Conservation (phyloP, 2,329 filamentous ascomycete genomes). For the Claviceps citrina region DNA sequence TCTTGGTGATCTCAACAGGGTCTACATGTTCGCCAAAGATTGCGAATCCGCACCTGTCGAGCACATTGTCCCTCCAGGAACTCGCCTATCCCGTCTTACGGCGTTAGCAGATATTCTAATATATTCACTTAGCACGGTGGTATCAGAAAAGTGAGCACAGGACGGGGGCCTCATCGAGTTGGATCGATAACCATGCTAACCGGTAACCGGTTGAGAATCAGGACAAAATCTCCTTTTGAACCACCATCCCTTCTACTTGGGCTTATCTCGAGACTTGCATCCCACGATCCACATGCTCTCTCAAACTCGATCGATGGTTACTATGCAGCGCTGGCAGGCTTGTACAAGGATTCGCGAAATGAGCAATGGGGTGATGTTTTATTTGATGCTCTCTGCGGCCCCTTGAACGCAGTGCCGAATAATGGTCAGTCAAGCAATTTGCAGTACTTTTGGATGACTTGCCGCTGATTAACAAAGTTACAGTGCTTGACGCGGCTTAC, state of each 20-base stretch:
- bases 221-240: neutral
- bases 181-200: neutral
- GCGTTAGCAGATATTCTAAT: conserved; percentile 24
- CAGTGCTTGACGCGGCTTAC: conserved; percentile 14
- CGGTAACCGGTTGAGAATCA: neutral
- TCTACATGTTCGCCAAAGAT: conserved; percentile 31
- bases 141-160: conserved; percentile 13
- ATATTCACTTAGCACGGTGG: conserved; percentile 15
- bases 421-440: conserved; percentile 9
- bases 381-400: conserved; percentile 15
- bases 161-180: neutral
- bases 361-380: conserved; percentile 12
- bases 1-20: conserved; percentile 32
- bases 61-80: conserved; percentile 18
- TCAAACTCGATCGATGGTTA: conserved; percentile 18
- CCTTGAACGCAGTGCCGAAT: conserved; percentile 11
- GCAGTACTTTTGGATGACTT: neutral
- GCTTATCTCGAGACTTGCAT: conserved; percentile 18
- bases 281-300: conserved; percentile 11
- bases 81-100: conserved; percentile 17
- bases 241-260: conserved; percentile 17
- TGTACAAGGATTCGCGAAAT: conserved; percentile 16
- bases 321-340: conserved; percentile 24
- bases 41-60: conserved; percentile 21
- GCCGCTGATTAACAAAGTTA: neutral